phyloP scores from a whole-genome alignment of 148 eudicot genomes.

The Euryodendron excelsum region DNA sequence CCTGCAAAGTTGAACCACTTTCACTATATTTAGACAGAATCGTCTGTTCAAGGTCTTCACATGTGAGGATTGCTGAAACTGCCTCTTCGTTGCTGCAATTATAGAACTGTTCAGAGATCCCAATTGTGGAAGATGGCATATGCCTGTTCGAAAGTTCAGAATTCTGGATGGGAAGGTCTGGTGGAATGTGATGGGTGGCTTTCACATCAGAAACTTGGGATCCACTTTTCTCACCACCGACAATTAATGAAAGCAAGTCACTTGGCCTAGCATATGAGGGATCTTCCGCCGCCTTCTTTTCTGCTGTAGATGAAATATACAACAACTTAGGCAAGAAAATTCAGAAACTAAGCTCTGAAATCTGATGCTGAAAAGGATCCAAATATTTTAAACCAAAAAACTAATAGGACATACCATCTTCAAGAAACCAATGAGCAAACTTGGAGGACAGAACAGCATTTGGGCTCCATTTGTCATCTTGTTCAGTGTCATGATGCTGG shows the following conservation, averaged over 20 bases:
- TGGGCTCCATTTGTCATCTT: slow-evolving; percentile 52
- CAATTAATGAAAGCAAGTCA: slow-evolving; percentile 75
- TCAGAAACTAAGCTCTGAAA: slow-evolving; percentile 1
- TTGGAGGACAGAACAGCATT: slow-evolving; percentile 54
- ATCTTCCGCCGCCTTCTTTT: slow-evolving; percentile 41
- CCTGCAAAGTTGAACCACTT: slow-evolving; percentile 32
- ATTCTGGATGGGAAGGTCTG: slow-evolving; percentile 20
- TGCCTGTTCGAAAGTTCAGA: slow-evolving; percentile 24
- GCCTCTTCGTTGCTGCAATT: slow-evolving; percentile 39
- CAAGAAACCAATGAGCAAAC: slow-evolving; percentile 81
- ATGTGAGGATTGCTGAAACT: slow-evolving; percentile 70
- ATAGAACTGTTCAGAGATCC: slow-evolving; percentile 30
- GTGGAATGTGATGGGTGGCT: slow-evolving; percentile 19
- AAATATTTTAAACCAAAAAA: neutral
- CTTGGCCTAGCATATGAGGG: slow-evolving; percentile 40
- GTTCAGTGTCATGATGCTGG: slow-evolving; percentile 42
- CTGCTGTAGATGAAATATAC: slow-evolving; percentile 31
- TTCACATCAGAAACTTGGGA: slow-evolving; percentile 26
- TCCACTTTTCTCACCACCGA: slow-evolving; percentile 60
- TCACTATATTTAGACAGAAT: slow-evolving; percentile 66
- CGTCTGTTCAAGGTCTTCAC: slow-evolving; percentile 95
- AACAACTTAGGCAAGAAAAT: slow-evolving; percentile 1
- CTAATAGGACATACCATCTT: slow-evolving; percentile 54
- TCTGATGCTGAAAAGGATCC: neutral
- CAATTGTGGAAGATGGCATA: slow-evolving; percentile 33